Evolutionary conservation across 176 grass and related monocot genomes (phyloP).

Genomic region (Oryza nivara): DNA sequence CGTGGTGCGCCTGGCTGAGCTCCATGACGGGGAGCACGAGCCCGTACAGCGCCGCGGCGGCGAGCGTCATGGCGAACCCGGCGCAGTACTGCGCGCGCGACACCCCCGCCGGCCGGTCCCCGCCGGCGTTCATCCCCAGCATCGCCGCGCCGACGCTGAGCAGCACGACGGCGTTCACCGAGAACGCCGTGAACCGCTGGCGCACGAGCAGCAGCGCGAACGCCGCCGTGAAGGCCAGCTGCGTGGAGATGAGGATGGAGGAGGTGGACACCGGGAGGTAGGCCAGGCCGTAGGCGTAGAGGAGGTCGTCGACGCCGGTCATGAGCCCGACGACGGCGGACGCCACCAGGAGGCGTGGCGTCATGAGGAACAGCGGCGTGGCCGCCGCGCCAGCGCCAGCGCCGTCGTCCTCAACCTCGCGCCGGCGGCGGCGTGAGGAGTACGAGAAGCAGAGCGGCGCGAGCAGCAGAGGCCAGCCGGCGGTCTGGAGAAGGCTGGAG

Average conservation of each 20-base stretch:
- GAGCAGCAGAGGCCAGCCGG: slow-evolving; percentile 62
- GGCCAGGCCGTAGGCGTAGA: slow-evolving; percentile 69
- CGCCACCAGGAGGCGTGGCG: slow-evolving; percentile 53
- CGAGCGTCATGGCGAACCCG: slow-evolving; percentile 74
- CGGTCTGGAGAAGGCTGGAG: slow-evolving; percentile 68
- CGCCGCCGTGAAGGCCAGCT: slow-evolving; percentile 78
- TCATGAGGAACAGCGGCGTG: slow-evolving; percentile 48
- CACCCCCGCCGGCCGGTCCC: slow-evolving; percentile 62
- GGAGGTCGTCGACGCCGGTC: slow-evolving; percentile 61
- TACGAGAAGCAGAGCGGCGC: slow-evolving; percentile 61
- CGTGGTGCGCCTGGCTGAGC: slow-evolving; percentile 66
- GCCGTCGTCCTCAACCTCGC: background rate
- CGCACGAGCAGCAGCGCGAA: slow-evolving; percentile 74
- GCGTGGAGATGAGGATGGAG: slow-evolving; percentile 75
- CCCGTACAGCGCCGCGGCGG: slow-evolving; percentile 61
- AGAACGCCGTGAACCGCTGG: slow-evolving; percentile 74
- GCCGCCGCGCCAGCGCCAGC: background rate
- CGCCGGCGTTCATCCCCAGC: slow-evolving; percentile 57
- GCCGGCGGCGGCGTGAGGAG: slow-evolving; percentile 22
- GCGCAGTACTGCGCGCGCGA: slow-evolving; percentile 51
- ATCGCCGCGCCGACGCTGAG: slow-evolving; percentile 63
- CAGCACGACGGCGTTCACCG: slow-evolving; percentile 76
- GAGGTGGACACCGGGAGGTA: slow-evolving; percentile 86
- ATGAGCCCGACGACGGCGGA: slow-evolving; percentile 57
- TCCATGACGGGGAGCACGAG: slow-evolving; percentile 69